phyloP scores from a whole-genome alignment of 345 rosid genomes.

The Sisymbrium irio region DNA sequence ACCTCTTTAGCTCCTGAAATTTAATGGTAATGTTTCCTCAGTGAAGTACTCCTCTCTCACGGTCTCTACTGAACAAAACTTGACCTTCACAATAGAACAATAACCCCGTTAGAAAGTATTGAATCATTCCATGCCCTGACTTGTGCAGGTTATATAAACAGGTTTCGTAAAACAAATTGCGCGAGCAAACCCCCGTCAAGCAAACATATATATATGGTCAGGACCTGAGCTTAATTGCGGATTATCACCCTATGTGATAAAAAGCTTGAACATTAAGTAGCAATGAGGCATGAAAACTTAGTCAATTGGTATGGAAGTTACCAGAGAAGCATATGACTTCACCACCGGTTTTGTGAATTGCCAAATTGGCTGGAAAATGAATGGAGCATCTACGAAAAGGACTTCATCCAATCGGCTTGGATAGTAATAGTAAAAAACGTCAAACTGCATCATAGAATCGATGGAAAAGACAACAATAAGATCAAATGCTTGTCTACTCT shows the following conservation, averaged over 20 bases:
- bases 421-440: slow-evolving; percentile 81
- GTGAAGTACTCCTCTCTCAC: slow-evolving; percentile 74
- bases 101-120: not conserved
- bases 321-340: slow-evolving; percentile 80
- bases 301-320: slow-evolving; percentile 29
- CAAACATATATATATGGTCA: not conserved
- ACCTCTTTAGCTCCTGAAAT: slow-evolving; percentile 47
- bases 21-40: slow-evolving; percentile 62
- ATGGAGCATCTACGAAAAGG: slow-evolving; percentile 90
- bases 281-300: not conserved
- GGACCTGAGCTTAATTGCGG: too few relatives aligned
- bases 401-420: slow-evolving; percentile 86
- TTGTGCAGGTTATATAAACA: not conserved
- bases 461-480: not conserved
- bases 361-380: slow-evolving; percentile 84
- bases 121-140: not conserved
- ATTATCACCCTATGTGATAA: not conserved
- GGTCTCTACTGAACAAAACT: slow-evolving; percentile 66
- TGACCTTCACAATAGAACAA: slow-evolving; percentile 49
- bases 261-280: not conserved
- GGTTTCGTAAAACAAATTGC: not conserved
- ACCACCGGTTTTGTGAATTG: slow-evolving; percentile 69
- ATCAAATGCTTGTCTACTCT: not conserved
- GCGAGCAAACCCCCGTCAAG: not conserved
- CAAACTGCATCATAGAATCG: slow-evolving; percentile 54